Conservation (phyloP, 2,329 filamentous ascomycete genomes). For the Monilinia polystroma region DNA sequence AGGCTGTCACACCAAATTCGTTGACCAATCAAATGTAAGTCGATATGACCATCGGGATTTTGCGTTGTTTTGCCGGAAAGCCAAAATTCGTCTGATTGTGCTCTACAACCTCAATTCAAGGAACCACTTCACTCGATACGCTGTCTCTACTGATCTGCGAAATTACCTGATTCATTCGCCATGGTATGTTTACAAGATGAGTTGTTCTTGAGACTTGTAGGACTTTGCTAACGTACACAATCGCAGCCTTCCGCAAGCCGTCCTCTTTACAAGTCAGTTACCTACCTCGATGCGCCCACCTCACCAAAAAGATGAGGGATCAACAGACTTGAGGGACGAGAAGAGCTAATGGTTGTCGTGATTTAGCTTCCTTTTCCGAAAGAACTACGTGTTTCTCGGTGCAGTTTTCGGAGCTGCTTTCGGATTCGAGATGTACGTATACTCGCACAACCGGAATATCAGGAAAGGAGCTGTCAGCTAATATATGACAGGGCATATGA, state of each 20-base stretch:
- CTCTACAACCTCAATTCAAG: constrained; percentile 16
- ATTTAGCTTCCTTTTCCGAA: constrained; percentile 75
- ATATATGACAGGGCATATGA: constrained; percentile 70
- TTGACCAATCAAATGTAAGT: constrained; percentile 17
- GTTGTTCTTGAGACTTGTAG: too few species aligned
- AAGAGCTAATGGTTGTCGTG: constrained; percentile 25
- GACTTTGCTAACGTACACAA: constrained; percentile 7
- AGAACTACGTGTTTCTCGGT: constrained; percentile 84
- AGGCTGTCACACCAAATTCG: neutral
- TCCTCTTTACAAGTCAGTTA: constrained; percentile 40
- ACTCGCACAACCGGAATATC: neutral
- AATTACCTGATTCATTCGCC: constrained; percentile 9
- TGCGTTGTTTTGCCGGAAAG: constrained; percentile 19
- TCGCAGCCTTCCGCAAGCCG: constrained; percentile 26
- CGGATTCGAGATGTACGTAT: constrained; percentile 84
- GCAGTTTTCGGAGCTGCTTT: constrained; percentile 87
- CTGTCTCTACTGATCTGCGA: constrained; percentile 19
- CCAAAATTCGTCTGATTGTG: constrained; percentile 21
- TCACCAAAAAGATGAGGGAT: neutral
- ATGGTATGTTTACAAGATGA: constrained; percentile 12
- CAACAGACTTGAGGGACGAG: neutral
- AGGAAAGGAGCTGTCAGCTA: constrained; percentile 19
- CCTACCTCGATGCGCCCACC: constrained; percentile 23
- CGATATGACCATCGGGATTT: constrained; percentile 23
- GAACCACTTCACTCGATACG: constrained; percentile 18